Base-by-base conservation (phyloP, 768 basidiomycete genomes). In the Termitomyces sp. region DNA sequence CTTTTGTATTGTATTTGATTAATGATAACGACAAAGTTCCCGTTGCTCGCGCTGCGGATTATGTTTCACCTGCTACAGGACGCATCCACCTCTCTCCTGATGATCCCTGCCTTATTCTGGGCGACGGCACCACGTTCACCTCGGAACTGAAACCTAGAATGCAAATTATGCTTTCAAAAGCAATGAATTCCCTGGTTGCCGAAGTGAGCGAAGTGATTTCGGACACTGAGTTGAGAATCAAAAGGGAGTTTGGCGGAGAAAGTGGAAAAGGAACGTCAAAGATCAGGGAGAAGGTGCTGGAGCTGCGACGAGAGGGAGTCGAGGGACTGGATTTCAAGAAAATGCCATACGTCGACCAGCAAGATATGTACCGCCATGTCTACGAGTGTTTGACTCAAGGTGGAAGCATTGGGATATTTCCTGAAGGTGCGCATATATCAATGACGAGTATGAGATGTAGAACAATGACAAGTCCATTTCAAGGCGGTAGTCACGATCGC, bases 401-500 rank as follows among this genome's bases (percentile, higher is more conserved):
- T 9, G 93, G 93, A 14, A 86, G 87, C 61, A 95, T 99, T 59
- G 95, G 97, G 46, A 98, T 99, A 61, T 98, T 98, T 67, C 97
- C 97, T 40, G 97, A 98, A 86, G 96, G 95, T 92, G 62, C 56
- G 70, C 57, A 14, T 31, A 23, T 40, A 12, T 40, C 26, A 31
- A 28, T 54, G 37, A 41, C 31, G 23, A 23, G 19, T 28, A 11
- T 33, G 38, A 23, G 41, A 41, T 40, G 23, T 21, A 58, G 21
- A 58, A 49, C 41, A 23, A 30, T 60, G 54, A 63, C 48, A 19
- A 21, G 44, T 51, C 50, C 19, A 45, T 50, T 23, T 59, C 14
- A 53, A 98, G 95, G 97, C 63, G 97, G 97, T 55, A 98, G 95
- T 57, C 97, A 99, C 70, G 97, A 99, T 72, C 87, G 97, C 41